These are phyloP conservation scores for Saturnispora besseyi DNA, from an alignment of 805 yeast species.

Conservation along the genomic window DNA sequence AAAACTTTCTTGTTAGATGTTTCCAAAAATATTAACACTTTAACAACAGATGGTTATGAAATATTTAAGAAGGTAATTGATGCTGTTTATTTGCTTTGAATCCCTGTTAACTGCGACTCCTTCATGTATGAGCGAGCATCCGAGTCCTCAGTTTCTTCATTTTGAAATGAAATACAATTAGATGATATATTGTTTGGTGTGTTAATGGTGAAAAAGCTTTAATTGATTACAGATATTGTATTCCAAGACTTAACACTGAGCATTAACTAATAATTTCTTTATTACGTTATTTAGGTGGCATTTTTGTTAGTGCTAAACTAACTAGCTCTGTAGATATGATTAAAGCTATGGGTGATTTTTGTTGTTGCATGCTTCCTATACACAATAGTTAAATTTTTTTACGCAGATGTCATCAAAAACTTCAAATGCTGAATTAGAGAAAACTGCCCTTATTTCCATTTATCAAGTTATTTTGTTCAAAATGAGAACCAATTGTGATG, in stretches of 20 bases:
- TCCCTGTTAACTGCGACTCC: slow-evolving; percentile 1
- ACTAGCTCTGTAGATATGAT: slow-evolving; percentile 7
- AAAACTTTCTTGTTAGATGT: neutral
- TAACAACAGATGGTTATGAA: neutral
- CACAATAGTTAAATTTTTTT: neutral
- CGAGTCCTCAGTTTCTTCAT: neutral
- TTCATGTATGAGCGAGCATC: slow-evolving; percentile 1
- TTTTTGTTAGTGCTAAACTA: slow-evolving; percentile 2
- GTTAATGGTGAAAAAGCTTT: slow-evolving; percentile 16
- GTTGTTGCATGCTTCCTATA: neutral
- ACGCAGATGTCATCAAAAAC: neutral
- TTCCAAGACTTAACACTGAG: slow-evolving; percentile 8
- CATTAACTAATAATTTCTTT: neutral
- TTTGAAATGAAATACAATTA: slow-evolving; percentile 15
- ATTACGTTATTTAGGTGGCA: slow-evolving; percentile 2
- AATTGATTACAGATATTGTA: slow-evolving; percentile 15
- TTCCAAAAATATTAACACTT: neutral
- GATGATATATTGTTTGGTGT: slow-evolving; percentile 14
- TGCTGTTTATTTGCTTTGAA: neutral
- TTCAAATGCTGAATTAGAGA: neutral
- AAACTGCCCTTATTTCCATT: neutral
- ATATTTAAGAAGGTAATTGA: neutral
- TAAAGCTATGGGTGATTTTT: neutral
- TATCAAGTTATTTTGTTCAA: slow-evolving; percentile 6
- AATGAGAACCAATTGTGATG: slow-evolving; percentile 1